Evolutionary conservation across 2,329 filamentous ascomycete species (phyloP), one percentile per base, ranked within the genome.

Genomic region (Xylariaceae sp.): DNA sequence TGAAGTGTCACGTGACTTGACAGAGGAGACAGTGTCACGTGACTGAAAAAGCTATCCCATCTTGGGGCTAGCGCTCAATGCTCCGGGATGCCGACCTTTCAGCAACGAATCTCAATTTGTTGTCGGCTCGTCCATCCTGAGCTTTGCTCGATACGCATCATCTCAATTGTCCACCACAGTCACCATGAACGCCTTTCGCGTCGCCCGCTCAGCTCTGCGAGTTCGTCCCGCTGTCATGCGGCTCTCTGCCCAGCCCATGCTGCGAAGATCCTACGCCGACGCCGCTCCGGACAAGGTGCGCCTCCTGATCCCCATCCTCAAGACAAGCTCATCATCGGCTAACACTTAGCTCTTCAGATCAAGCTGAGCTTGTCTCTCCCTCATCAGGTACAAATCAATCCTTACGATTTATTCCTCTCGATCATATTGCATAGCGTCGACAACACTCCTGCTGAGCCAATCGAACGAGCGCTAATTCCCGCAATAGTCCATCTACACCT

Each of bases 311-410:
- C 39, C 21, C 12, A 12, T 14, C n/a, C n/a, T n/a, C n/a, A n/a
- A n/a, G n/a, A n/a, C n/a, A n/a, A n/a, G n/a, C n/a, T n/a, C n/a
- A n/a, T n/a, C n/a, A n/a, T n/a, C n/a, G n/a, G n/a, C 50, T 53
- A 42, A 56, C 54, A 51, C 64, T 67, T 58, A 67, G 58, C 36
- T 50, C 22, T 34, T 49, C 61, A 85, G 82, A 95, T 98, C 81
- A 94, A 95, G 85, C 85, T 98, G 77, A 95, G 89, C 79, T 80
- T 98, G 77, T 83, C 88, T 70, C 87, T 98, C 63, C 93, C 93
- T 76, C 92, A 97, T 77, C 88, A 96, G 90, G 93, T 97, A 89
- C 74, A 87, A n/a, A n/a, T n/a, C n/a, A n/a, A n/a, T n/a, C n/a
- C n/a, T n/a, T n/a, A n/a, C n/a, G n/a, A n/a, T n/a, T n/a, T n/a